Conservation (phyloP, 768 basidiomycete species). For the Pulveroboletus sp. region DNA sequence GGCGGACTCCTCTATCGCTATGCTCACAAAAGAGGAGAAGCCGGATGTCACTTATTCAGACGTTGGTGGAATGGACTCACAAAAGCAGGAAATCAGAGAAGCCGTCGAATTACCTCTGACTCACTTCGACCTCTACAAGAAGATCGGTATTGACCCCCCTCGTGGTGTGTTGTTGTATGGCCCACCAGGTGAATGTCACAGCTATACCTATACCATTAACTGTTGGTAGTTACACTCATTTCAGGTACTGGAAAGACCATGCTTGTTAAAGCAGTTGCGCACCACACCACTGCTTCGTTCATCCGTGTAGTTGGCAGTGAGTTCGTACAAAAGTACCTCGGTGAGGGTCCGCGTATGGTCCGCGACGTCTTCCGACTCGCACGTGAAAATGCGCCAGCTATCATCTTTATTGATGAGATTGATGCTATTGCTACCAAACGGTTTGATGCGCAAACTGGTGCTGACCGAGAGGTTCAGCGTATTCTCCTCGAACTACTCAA, state of each 20-base stretch:
- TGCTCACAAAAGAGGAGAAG: conserved; percentile 92
- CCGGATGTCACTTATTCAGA: conserved; percentile 93
- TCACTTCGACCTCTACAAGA: conserved; percentile 98
- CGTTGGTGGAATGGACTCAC: conserved; percentile 94
- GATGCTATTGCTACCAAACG: conserved; percentile 99
- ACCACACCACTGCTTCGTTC: conserved; percentile 95
- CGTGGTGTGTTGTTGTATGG: conserved; percentile 95
- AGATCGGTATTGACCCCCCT: conserved; percentile 99
- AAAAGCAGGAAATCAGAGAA: conserved; percentile 99
- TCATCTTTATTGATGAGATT: conserved; percentile 99
- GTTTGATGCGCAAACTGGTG: conserved; percentile 98
- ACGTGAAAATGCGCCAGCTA: conserved; percentile 93
- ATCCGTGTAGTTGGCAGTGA: conserved; percentile 98
- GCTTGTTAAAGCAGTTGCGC: conserved; percentile 99
- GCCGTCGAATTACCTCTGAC: conserved; percentile 94
- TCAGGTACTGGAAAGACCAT: conserved; percentile 99
- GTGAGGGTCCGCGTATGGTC: conserved; percentile 99
- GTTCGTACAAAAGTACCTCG: conserved; percentile 99
- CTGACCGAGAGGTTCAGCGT: conserved; percentile 97
- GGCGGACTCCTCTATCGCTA: conserved; percentile 93
- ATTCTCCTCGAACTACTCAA: conserved; percentile 94
- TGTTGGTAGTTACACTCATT: conserved; percentile 2
- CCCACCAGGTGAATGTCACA: conserved; percentile 69
- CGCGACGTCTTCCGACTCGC: conserved; percentile 98
- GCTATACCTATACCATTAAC: neutral